These are phyloP conservation scores for Moniliophthora roreri DNA, from an alignment of 1,284 basidiomycete genomes.

Conservation along the genomic window DNA sequence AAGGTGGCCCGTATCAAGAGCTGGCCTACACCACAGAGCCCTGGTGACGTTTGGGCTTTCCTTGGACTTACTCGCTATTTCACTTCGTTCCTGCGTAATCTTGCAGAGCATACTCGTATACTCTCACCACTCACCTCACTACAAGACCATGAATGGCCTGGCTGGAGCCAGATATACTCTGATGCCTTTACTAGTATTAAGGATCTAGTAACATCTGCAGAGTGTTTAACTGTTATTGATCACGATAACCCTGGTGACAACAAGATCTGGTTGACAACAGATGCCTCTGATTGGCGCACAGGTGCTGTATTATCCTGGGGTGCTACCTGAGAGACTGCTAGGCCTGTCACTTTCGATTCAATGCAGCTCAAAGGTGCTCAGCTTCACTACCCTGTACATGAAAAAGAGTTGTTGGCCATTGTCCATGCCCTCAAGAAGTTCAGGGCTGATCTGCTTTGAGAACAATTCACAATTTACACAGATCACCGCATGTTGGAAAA, in stretches of 20 bases:
- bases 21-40: constrained; percentile 25
- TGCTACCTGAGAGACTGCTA: constrained; percentile 22
- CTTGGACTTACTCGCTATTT: constrained; percentile 33
- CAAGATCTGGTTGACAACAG: constrained; percentile 30
- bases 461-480: too few species aligned
- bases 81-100: constrained; percentile 23
- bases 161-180: constrained; percentile 23
- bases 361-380: too few species aligned
- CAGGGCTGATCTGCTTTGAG: too few species aligned
- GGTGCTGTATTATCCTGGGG: constrained; percentile 30
- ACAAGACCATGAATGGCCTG: constrained; percentile 19
- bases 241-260: constrained; percentile 26
- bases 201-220: constrained; percentile 15
- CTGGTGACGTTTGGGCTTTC: constrained; percentile 26
- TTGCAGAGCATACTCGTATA: constrained; percentile 25
- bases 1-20: constrained; percentile 6
- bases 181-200: constrained; percentile 30
- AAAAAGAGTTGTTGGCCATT: too few species aligned
- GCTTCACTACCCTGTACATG: too few species aligned
- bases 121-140: constrained; percentile 27
- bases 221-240: constrained; percentile 23
- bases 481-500: too few species aligned
- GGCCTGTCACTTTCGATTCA: constrained; percentile 30
- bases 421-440: too few species aligned
- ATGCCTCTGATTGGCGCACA: constrained; percentile 28